Conservation (phyloP, 2,329 filamentous ascomycete species). For the Ascochyta viciae-villosae region DNA sequence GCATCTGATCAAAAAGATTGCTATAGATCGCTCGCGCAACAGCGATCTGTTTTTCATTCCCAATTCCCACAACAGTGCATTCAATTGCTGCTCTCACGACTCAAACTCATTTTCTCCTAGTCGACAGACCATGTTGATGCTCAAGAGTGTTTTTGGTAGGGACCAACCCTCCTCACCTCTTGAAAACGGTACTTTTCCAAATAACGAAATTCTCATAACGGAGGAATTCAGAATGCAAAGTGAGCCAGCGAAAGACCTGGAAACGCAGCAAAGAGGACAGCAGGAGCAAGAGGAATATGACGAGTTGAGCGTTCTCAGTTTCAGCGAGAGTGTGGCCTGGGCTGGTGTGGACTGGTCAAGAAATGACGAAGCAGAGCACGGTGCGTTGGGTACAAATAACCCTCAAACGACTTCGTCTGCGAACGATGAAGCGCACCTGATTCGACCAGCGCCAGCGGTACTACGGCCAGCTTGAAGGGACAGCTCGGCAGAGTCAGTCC, state of each 20-base stretch:
- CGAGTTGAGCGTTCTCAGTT: slow-evolving; percentile 4
- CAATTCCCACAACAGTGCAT: background rate
- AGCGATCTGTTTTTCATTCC: slow-evolving; percentile 8
- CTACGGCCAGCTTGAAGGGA: background rate
- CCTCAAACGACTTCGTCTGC: background rate
- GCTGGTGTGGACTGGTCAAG: background rate
- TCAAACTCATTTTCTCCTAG: background rate
- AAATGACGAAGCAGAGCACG: background rate
- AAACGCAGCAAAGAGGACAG: background rate
- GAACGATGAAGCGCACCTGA: background rate
- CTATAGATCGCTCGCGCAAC: slow-evolving; percentile 13
- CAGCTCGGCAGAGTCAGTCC: background rate
- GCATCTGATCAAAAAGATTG: slow-evolving; percentile 51
- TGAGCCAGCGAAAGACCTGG: background rate
- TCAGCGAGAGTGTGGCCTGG: slow-evolving; percentile 2
- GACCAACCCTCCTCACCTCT: background rate
- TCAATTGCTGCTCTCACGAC: slow-evolving; percentile 9
- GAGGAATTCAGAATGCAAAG: slow-evolving; percentile 20
- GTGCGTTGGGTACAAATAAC: background rate
- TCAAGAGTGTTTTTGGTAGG: slow-evolving; percentile 18
- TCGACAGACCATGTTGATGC: slow-evolving; percentile 11
- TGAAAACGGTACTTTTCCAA: background rate
- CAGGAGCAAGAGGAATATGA: slow-evolving; percentile 3
- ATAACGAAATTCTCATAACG: slow-evolving; percentile 10
- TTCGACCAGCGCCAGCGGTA: slow-evolving; percentile 3